phyloP scores from a whole-genome alignment of 306 rosid genomes.

The Trichosanthes truncata region DNA sequence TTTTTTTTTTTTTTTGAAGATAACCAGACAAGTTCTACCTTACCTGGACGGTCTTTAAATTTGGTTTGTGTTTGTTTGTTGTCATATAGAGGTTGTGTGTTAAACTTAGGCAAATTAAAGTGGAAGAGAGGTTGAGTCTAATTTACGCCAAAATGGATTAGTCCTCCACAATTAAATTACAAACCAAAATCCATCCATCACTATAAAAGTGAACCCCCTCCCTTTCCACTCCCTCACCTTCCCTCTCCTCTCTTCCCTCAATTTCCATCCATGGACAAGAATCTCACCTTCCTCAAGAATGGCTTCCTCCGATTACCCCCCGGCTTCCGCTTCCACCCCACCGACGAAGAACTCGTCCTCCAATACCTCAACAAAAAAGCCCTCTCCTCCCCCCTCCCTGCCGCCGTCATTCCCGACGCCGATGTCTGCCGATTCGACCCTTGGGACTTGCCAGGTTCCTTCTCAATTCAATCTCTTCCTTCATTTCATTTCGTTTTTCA shows the following conservation, averaged over 20 bases:
- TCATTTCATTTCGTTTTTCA: background rate
- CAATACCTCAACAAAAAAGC: slow-evolving; percentile 55
- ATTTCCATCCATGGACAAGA: background rate
- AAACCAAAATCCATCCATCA: background rate
- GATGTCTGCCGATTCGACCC: slow-evolving; percentile 58
- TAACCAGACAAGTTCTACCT: no score
- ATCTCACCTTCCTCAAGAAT: background rate
- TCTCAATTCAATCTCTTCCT: background rate
- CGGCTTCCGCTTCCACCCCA: slow-evolving; percentile 74
- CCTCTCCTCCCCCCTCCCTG: slow-evolving; percentile 60
- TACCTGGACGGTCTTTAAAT: no score
- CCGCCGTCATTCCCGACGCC: slow-evolving; percentile 46
- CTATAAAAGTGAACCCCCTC: slow-evolving; percentile 3
- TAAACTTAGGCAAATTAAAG: background rate
- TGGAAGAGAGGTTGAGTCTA: background rate
- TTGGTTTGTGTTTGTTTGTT: background rate
- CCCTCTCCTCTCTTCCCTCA: background rate
- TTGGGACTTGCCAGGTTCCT: slow-evolving; percentile 69
- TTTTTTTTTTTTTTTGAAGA: no score
- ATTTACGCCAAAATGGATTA: slow-evolving; percentile 6
- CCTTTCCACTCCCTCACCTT: background rate
- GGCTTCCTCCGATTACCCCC: slow-evolving; percentile 41
- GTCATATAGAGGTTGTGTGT: background rate
- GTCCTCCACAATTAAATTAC: no score
- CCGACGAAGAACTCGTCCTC: slow-evolving; percentile 81